Base-by-base conservation (phyloP, 1,284 basidiomycete genomes). In the Cryptococcus sp. region DNA sequence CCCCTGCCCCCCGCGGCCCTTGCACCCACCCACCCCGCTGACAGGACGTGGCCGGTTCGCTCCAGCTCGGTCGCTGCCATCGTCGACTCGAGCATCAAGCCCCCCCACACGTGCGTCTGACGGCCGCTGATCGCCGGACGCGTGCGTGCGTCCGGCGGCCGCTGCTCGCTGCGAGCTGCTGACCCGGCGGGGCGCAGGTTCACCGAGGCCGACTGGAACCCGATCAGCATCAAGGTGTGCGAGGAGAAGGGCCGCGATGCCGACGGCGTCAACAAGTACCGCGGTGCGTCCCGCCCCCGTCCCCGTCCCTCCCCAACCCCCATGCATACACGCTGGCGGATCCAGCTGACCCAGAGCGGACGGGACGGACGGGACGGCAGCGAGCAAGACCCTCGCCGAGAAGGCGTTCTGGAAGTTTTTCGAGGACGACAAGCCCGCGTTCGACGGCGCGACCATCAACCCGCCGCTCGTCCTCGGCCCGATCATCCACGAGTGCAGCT, bases 361-460 rank as follows among this genome's bases (percentile, higher is more conserved):
- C n/a, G n/a, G n/a, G n/a, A n/a, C n/a, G n/a, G n/a, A n/a, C n/a
- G n/a, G n/a, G 28, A 13, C 5, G 13, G 23, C 37, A 45, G 69
- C 69, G 8, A 68, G 65, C 59, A 90, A 91, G 78, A 83, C 82
- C 4, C 77, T 89, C 2, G 87, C 88, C 2, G 88, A 91, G 67
- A 67, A 73, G 52, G 75, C 76, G 1, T 75, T 79, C 6, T 79
- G 78, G 79, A 69, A 82, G 43, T 85, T 85, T 55, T 77, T 83
- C 55, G 78, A 84, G 50, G 78, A 82, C 54, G 75, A 86, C 64
- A 82, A 84, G 68, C 63, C 70, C 1, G 69, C 67, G 0, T 87
- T 82, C 80, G 84, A 86, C 57, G 69, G 86, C 24, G 80, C 79
- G 12, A 78, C 79, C 0, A 76, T 87, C 59, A 81, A 82, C 68